phyloP scores from a whole-genome alignment of 2,329 filamentous ascomycete genomes.

The Aspergillus eucalypticola region DNA sequence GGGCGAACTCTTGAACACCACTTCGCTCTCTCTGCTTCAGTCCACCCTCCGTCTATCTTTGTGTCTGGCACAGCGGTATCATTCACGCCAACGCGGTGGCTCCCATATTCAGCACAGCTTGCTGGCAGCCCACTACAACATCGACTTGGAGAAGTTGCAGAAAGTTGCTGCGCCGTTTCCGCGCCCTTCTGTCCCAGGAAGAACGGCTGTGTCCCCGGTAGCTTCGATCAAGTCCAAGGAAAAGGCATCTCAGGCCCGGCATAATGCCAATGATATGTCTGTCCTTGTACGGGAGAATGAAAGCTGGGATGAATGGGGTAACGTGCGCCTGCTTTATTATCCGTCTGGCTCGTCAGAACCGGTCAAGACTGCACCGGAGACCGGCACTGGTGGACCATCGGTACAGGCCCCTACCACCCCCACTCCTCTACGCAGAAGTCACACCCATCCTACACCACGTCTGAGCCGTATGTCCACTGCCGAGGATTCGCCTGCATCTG shows the following conservation, averaged over 20 bases:
- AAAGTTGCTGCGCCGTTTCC: slow-evolving; percentile 80
- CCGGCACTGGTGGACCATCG: slow-evolving; percentile 28
- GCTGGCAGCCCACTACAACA: slow-evolving; percentile 78
- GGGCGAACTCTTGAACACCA: slow-evolving; percentile 85
- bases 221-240: slow-evolving; percentile 74
- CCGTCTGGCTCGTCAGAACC: slow-evolving; percentile 40
- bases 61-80: slow-evolving; percentile 87
- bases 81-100: slow-evolving; percentile 77
- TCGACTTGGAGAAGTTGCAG: slow-evolving; percentile 74
- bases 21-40: slow-evolving; percentile 75
- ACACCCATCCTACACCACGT: slow-evolving; percentile 59
- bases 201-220: slow-evolving; percentile 51
- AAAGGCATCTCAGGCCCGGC: slow-evolving; percentile 55
- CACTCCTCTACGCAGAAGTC: slow-evolving; percentile 71
- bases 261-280: slow-evolving; percentile 82
- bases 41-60: slow-evolving; percentile 77
- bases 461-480: slow-evolving; percentile 47
- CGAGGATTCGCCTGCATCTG: slow-evolving; percentile 56
- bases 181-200: slow-evolving; percentile 62
- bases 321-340: slow-evolving; percentile 80
- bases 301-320: slow-evolving; percentile 75
- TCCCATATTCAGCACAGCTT: slow-evolving; percentile 70
- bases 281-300: slow-evolving; percentile 64
- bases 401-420: slow-evolving; percentile 66
- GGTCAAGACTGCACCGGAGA: slow-evolving; percentile 35